Percentiles rank a stretch among this genome's conserved stretches.
These are phyloP conservation scores for Cubamyces sp. DNA, from an alignment of 768 basidiomycete species.

Conservation along the genomic window DNA sequence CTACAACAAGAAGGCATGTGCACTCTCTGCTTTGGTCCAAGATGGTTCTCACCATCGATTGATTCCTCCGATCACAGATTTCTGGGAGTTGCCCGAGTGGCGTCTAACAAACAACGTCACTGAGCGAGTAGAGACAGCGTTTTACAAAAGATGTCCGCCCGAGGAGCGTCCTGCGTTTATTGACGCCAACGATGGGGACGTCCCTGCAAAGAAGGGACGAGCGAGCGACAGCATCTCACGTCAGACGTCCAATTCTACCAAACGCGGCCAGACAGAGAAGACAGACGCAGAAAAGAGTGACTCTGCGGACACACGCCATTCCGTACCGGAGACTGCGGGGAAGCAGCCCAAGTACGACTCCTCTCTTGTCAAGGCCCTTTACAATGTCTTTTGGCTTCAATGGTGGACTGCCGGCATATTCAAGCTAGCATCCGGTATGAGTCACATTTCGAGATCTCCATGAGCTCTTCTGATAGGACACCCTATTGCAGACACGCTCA, in stretches of 20 bases:
- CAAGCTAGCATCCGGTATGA: conserved; percentile 44
- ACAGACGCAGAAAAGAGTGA: background rate
- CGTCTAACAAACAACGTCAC: conserved; percentile 15
- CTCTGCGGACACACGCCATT: background rate
- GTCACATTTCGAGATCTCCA: background rate
- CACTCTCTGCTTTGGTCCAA: background rate
- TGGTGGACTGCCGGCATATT: conserved; percentile 55
- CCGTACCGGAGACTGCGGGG: background rate
- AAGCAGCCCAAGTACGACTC: conserved; percentile 44
- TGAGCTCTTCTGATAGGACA: too few species aligned
- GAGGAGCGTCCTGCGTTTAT: conserved; percentile 19
- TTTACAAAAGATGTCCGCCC: conserved; percentile 16
- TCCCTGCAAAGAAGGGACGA: too few species aligned
- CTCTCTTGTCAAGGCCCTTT: conserved; percentile 53
- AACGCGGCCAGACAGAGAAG: background rate
- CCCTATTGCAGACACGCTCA: conserved; percentile 45
- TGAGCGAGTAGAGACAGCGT: conserved; percentile 12
- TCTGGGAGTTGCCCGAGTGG: conserved; percentile 14
- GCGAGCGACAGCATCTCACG: background rate
- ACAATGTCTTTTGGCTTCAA: conserved; percentile 48
- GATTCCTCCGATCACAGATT: conserved; percentile 3
- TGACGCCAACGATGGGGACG: background rate
- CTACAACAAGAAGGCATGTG: conserved; percentile 55
- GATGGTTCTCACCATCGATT: too few species aligned
- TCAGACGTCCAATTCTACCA: conserved; percentile 8